Percentiles rank a stretch among this genome's conserved stretches.
These are phyloP conservation scores for Populus ilicifolia DNA, from an alignment of 345 rosid species.

Conservation along the genomic window DNA sequence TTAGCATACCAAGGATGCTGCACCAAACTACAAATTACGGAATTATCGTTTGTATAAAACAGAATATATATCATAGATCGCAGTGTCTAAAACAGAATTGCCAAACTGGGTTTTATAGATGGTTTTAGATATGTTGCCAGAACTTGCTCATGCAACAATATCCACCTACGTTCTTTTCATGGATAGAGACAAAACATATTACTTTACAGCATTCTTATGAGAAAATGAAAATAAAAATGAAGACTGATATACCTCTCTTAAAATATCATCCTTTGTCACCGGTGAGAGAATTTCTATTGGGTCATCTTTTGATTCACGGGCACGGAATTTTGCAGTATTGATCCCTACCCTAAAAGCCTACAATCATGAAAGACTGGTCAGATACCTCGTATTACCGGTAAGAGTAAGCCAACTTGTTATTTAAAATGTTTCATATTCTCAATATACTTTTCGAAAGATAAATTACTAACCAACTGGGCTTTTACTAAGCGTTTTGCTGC, in stretches of 20 bases:
- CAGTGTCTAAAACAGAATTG: not conserved
- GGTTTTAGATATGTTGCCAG: not conserved
- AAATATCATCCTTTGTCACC: slow-evolving; percentile 67
- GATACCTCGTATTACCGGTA: not conserved
- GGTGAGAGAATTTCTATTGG: slow-evolving; percentile 63
- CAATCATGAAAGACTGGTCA: not conserved
- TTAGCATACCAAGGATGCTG: no score
- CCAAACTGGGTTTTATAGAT: not conserved
- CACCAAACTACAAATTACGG: no score
- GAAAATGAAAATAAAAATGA: not conserved
- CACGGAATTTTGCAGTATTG: slow-evolving; percentile 54
- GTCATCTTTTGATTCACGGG: slow-evolving; percentile 68
- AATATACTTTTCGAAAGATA: not conserved
- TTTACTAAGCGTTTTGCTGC: slow-evolving; percentile 73
- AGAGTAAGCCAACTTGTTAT: no score
- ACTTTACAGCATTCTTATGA: not conserved
- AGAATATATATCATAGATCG: no score
- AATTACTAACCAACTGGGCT: slow-evolving; percentile 56
- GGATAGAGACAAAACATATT: not conserved
- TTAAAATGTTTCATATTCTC: not conserved
- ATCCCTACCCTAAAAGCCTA: slow-evolving; percentile 26
- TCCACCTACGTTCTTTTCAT: not conserved
- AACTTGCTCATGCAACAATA: not conserved
- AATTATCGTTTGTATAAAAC: no score
- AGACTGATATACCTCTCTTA: slow-evolving; percentile 54